Evolutionary conservation across 2,329 filamentous ascomycete species (phyloP).

Genomic region (Incumbomyces lentus): DNA sequence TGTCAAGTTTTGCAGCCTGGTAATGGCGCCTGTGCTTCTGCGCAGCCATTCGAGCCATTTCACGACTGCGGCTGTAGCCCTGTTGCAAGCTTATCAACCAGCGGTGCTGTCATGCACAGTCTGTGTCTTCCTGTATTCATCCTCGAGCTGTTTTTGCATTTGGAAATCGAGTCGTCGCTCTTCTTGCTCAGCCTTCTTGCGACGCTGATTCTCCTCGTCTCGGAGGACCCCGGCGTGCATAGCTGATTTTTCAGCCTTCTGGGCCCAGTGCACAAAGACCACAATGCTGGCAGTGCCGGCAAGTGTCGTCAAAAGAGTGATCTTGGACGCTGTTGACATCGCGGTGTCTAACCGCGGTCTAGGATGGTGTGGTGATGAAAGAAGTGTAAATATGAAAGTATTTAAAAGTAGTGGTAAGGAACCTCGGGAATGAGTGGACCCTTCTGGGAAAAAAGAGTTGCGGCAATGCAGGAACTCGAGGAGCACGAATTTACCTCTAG

Average conservation of each 20-base stretch:
- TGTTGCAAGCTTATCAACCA: constrained; percentile 3
- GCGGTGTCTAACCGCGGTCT: background rate
- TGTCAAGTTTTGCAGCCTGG: constrained; percentile 4
- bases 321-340: constrained; percentile 86
- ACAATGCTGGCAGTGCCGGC: constrained; percentile 67
- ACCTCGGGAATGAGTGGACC: too few species aligned
- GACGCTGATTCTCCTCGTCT: constrained; percentile 83
- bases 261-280: constrained; percentile 78
- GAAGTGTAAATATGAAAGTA: background rate
- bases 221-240: constrained; percentile 94
- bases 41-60: background rate
- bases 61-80: too few species aligned
- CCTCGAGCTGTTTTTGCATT: constrained; percentile 72
- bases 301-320: constrained; percentile 70
- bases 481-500: too few species aligned
- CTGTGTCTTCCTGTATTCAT: constrained; percentile 84
- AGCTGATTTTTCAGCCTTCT: constrained; percentile 70
- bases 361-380: too few species aligned
- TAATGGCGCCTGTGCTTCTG: background rate
- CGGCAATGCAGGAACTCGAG: too few species aligned
- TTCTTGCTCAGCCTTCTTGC: constrained; percentile 50
- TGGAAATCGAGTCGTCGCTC: constrained; percentile 94
- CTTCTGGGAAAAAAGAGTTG: too few species aligned
- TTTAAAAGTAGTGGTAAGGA: background rate
- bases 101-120: constrained; percentile 43